Base-by-base conservation (phyloP, 331 rosid genomes). In the Rosa hybrid region DNA sequence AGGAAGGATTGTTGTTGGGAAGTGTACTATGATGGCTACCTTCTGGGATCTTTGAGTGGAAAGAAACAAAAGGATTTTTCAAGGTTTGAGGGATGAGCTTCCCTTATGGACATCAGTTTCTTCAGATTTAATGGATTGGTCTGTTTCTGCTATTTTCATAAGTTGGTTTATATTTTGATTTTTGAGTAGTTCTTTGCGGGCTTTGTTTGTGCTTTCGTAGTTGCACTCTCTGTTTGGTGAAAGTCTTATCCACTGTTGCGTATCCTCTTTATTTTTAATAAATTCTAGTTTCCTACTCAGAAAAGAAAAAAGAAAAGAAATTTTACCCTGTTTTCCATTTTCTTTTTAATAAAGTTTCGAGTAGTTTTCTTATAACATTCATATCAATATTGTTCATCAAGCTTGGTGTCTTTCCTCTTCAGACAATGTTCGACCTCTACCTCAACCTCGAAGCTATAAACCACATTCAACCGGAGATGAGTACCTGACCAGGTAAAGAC, bases 401-500 rank as follows among this genome's bases (percentile, higher is more conserved):
- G 76, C 20, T 72, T 57, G 48, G 68, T 62, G 78, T 81, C 71
- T 77, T 56, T 83, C 65, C 23, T 51, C 64, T 80, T 44, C 87
- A 88, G 92, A 82, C 65, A 85, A 80, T 71, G 84, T 60, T 39
- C 87, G 70, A 46, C 74, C 86, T 17, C 51, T 84, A 69, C 91
- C 92, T 77, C 95, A 81, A 78, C 89, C 88, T 25, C 90, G 81
- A 51, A 87, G 74, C 54, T 83, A 86, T 63, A 88, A 82, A 51
- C 64, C 90, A 20, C 83, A 84, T 74, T 44, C 85, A 5, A 39
- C 83, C 11, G 83, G 90, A 57, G 93, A 90, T 16, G 97, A 87
- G 80, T 93, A 89, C 84, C 85, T 91, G 2, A 87, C 87, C 88
- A 93, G 98, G 99, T 84, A 91, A 91, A 89, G 94, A 50, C 23